These are phyloP conservation scores for Penicillium glabrum DNA, from an alignment of 2,329 filamentous ascomycete genomes.

Conservation along the genomic window DNA sequence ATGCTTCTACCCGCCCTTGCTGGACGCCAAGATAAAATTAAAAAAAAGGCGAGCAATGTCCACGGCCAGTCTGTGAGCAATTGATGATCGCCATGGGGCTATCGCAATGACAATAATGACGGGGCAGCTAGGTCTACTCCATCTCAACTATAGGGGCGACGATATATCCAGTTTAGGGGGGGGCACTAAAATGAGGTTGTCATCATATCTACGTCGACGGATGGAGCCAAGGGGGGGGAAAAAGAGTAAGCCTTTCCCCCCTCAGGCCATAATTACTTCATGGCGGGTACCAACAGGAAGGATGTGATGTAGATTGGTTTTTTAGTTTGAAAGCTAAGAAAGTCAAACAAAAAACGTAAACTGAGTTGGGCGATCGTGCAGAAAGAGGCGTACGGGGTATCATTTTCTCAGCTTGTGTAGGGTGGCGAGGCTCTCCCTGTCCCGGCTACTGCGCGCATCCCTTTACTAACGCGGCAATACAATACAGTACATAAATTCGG, in stretches of 20 bases:
- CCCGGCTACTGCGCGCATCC: slow-evolving; percentile 23
- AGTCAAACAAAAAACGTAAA: background rate
- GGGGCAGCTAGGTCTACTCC: background rate
- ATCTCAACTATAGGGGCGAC: background rate
- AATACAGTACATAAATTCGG: slow-evolving; percentile 10
- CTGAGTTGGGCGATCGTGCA: slow-evolving; percentile 1
- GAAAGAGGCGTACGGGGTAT: background rate
- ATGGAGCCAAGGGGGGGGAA: background rate
- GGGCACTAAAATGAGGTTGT: slow-evolving; percentile 5
- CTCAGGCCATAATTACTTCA: slow-evolving; percentile 13
- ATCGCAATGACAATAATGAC: background rate
- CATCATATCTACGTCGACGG: slow-evolving; percentile 23
- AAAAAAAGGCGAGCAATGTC: background rate
- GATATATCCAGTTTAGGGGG: background rate
- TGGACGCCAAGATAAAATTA: slow-evolving; percentile 8
- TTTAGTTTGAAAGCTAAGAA: background rate
- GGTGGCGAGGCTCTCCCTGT: slow-evolving; percentile 19
- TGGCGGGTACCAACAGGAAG: background rate
- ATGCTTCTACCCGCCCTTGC: slow-evolving; percentile 22
- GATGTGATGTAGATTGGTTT: background rate
- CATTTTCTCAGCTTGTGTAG: background rate
- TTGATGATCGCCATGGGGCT: background rate
- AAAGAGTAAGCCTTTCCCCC: background rate
- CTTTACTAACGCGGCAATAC: slow-evolving; percentile 15
- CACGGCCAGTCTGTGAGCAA: background rate